Conservation (phyloP, 1,284 basidiomycete species). For the Tilletiopsis washingtonensis region DNA sequence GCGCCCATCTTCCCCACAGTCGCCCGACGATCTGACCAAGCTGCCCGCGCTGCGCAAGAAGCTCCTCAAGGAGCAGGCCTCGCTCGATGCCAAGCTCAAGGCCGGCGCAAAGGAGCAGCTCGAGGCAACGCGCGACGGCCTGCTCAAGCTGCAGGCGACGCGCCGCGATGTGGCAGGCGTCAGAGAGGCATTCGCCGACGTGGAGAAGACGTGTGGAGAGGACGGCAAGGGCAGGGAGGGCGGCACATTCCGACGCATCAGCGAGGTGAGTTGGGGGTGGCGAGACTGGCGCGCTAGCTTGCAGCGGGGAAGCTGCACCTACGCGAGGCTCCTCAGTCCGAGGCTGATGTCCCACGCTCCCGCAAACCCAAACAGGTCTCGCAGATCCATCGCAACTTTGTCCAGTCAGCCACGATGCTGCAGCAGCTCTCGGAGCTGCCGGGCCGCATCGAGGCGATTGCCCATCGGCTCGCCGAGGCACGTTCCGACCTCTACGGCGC, state of each 20-base stretch:
- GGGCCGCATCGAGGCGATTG: conserved; percentile 68
- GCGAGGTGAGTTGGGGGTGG: neutral
- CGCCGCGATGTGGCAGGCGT: conserved; percentile 74
- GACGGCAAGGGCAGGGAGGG: conserved; percentile 1
- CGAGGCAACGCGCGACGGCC: conserved; percentile 78
- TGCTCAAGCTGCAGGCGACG: conserved; percentile 75
- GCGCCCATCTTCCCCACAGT: no score
- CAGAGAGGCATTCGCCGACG: conserved; percentile 82
- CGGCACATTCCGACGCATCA: no score
- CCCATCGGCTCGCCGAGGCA: conserved; percentile 69
- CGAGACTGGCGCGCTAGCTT: no score
- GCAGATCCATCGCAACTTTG: conserved; percentile 87
- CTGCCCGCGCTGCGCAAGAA: conserved; percentile 83
- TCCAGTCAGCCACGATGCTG: conserved; percentile 90
- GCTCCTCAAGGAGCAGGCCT: conserved; percentile 88
- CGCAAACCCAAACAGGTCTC: no score
- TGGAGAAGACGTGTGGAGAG: conserved; percentile 61
- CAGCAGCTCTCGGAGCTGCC: conserved; percentile 84
- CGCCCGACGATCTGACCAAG: conserved; percentile 88
- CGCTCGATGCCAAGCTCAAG: conserved; percentile 86
- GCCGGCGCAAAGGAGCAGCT: conserved; percentile 89
- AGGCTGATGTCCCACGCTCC: no score
- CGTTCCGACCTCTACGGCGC: conserved; percentile 66
- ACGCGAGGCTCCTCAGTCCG: no score
- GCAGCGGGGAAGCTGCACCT: no score